Evolutionary conservation across 176 grass and related monocot genomes (phyloP).

Genomic region (Triticum urartu): DNA sequence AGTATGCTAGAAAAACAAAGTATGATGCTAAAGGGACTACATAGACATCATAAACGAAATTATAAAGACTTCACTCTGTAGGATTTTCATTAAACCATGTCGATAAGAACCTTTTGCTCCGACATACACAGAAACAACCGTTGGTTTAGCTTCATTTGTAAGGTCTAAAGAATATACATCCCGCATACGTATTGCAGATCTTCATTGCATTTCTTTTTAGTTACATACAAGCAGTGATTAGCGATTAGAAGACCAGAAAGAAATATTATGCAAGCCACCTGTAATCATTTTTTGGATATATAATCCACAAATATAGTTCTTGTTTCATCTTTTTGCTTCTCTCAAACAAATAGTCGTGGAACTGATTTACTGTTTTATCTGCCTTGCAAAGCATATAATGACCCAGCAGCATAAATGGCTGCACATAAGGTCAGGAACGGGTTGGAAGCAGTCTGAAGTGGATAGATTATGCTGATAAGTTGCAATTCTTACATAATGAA

Average conservation of each 20-base stretch:
- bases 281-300: background rate
- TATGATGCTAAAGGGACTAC: background rate
- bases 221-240: background rate
- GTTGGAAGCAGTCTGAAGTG: background rate
- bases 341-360: background rate
- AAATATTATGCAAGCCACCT: constrained; percentile 5
- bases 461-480: background rate
- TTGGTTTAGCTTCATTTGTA: background rate
- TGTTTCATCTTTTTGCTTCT: background rate
- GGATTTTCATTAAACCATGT: constrained; percentile 26
- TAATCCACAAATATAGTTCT: background rate
- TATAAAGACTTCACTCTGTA: background rate
- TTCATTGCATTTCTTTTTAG: background rate
- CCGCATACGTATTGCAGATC: background rate
- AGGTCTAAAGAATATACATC: background rate
- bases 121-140: constrained; percentile 5
- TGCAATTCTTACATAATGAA: background rate
- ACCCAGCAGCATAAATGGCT: background rate
- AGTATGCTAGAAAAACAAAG: background rate
- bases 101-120: background rate
- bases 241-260: background rate
- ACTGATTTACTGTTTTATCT: background rate
- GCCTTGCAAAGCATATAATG: background rate
- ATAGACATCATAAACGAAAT: background rate
- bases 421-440: constrained; percentile 8